Evolutionary conservation across 176 grass and related monocot genomes (phyloP).

Genomic region (Oryza glumipatula): DNA sequence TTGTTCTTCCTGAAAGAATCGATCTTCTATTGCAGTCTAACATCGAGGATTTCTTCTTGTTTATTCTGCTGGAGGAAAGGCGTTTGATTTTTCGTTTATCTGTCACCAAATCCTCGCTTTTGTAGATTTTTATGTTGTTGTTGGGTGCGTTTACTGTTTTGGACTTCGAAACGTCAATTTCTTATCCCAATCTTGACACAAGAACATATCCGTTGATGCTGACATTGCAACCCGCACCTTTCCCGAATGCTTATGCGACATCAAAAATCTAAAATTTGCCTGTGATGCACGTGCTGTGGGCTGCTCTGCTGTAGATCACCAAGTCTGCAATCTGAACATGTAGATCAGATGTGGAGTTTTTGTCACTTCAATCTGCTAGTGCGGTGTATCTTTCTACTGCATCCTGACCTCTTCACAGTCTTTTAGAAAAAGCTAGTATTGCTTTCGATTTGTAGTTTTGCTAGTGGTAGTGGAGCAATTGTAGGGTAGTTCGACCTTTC

Average conservation of each 20-base stretch:
- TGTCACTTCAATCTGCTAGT: constrained; percentile 7
- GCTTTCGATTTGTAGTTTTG: constrained; percentile 46
- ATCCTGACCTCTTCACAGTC: not conserved
- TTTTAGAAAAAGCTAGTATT: not conserved
- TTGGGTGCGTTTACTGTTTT: not conserved
- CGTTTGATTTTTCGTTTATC: not conserved
- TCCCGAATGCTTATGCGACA: constrained; percentile 17
- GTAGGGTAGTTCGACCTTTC: not conserved
- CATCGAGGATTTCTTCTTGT: not conserved
- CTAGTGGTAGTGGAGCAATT: constrained; percentile 26
- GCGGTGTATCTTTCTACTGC: not conserved
- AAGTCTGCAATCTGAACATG: constrained; percentile 29
- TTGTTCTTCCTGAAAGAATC: no score
- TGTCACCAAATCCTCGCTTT: not conserved
- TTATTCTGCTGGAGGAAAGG: not conserved
- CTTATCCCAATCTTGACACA: not conserved
- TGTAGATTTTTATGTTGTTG: constrained; percentile 15
- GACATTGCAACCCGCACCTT: not conserved
- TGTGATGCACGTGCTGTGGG: not conserved
- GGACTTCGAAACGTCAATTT: not conserved
- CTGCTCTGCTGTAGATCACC: not conserved
- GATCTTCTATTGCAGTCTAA: not conserved
- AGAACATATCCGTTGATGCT: not conserved
- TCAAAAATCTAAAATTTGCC: constrained; percentile 22
- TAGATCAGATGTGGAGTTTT: constrained; percentile 29